Percentiles rank a stretch among this genome's conserved stretches.
These are phyloP conservation scores for Epichloe scottii DNA, from an alignment of 2,329 filamentous ascomycete genomes.

Conservation along the genomic window DNA sequence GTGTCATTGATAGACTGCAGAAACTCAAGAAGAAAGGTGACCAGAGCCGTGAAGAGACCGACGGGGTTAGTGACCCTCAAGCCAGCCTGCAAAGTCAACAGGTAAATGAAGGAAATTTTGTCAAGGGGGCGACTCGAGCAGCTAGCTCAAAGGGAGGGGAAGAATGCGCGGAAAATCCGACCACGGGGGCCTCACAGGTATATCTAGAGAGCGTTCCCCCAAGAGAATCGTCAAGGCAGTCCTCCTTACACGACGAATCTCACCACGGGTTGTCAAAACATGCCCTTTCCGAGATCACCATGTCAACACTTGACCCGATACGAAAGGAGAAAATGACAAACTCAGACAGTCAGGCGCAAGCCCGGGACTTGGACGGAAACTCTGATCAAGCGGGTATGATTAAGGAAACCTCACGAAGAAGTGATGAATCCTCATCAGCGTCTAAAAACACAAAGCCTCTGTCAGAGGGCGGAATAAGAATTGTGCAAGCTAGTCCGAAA, in stretches of 20 bases:
- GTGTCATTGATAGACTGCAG: neutral
- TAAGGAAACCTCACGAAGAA: neutral
- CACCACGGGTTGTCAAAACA: neutral
- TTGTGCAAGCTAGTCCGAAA: constrained; percentile 1
- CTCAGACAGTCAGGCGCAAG: neutral
- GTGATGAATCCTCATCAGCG: neutral
- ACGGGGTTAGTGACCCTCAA: neutral
- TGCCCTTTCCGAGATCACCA: neutral
- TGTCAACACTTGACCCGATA: neutral
- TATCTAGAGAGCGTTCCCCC: constrained; percentile 9
- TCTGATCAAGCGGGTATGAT: neutral
- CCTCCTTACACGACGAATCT: neutral
- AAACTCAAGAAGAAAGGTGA: constrained; percentile 1
- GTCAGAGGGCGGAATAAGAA: constrained; percentile 1
- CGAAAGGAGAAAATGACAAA: neutral
- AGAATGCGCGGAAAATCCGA: neutral
- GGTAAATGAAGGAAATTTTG: neutral
- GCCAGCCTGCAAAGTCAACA: neutral
- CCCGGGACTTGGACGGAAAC: neutral
- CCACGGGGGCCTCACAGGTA: constrained; percentile 1
- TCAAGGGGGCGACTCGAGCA: neutral
- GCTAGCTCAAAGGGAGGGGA: neutral
- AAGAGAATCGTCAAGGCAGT: constrained; percentile 9
- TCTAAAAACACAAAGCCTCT: neutral
- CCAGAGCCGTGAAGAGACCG: neutral